Conservation (phyloP, 179 eudicot genomes). For the Spergularia azorica region DNA sequence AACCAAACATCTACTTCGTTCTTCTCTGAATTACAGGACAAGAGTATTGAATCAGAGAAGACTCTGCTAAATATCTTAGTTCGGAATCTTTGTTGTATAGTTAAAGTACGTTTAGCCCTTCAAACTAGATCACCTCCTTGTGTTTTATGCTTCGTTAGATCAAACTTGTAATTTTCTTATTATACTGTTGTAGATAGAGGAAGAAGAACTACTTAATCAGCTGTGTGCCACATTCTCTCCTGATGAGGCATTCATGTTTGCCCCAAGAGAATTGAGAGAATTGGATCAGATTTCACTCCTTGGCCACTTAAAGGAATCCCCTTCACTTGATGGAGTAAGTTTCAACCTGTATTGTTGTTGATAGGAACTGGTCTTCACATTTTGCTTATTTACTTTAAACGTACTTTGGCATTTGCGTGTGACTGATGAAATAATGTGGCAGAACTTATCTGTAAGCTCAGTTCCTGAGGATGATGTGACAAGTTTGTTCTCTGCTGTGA, state of each 20-base stretch:
- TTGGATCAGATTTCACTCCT: conserved; percentile 50
- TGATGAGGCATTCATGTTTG: conserved; percentile 85
- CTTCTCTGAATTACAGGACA: conserved; percentile 46
- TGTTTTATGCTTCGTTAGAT: not conserved
- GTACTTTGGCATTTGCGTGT: conserved; percentile 1
- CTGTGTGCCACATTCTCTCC: conserved; percentile 68
- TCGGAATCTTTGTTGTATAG: conserved; percentile 45
- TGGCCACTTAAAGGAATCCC: conserved; percentile 53
- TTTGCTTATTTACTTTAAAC: not conserved
- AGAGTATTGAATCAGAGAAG: conserved; percentile 51
- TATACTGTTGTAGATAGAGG: conserved; percentile 50
- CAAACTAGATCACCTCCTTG: not conserved
- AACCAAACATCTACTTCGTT: conserved; percentile 51
- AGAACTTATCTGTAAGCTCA: conserved; percentile 70
- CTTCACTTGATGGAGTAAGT: conserved; percentile 67
- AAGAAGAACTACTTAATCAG: conserved; percentile 58
- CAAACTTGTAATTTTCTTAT: conserved; percentile 1
- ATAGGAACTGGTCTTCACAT: conserved; percentile 4
- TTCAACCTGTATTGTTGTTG: not conserved
- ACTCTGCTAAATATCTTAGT: conserved; percentile 44
- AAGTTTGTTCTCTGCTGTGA: conserved; percentile 62
- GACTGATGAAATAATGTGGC: conserved; percentile 29
- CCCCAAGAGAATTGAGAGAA: conserved; percentile 57
- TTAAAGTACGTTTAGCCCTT: conserved; percentile 42
- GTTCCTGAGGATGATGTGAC: conserved; percentile 67